These are phyloP conservation scores for Boletus sp. DNA, from an alignment of 1,284 basidiomycete genomes.

Conservation along the genomic window DNA sequence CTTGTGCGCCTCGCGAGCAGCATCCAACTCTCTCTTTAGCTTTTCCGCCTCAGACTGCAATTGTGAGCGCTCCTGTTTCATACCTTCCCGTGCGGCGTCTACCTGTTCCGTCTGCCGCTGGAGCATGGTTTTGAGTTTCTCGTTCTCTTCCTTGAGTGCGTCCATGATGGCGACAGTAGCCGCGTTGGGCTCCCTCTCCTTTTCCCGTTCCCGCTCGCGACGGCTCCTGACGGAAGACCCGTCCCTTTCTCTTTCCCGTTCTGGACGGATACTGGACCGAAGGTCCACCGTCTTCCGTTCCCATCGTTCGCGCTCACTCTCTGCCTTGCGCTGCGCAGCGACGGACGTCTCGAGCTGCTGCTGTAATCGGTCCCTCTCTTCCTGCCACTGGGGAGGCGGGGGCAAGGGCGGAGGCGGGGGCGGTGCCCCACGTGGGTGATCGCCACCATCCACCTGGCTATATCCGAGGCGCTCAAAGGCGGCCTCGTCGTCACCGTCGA, in stretches of 20 bases:
- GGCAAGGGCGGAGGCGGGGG: neutral
- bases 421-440: neutral
- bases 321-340: slow-evolving; percentile 14
- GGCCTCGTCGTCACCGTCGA: slow-evolving; percentile 20
- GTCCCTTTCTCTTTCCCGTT: slow-evolving; percentile 18
- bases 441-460: slow-evolving; percentile 14
- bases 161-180: slow-evolving; percentile 3
- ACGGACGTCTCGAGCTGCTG: slow-evolving; percentile 12
- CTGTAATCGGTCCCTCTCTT: slow-evolving; percentile 12
- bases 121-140: slow-evolving; percentile 20
- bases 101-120: slow-evolving; percentile 18
- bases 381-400: slow-evolving; percentile 1
- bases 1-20: slow-evolving; percentile 4
- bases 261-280: slow-evolving; percentile 6
- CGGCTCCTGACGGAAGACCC: slow-evolving; percentile 15
- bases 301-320: slow-evolving; percentile 19
- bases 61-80: slow-evolving; percentile 5
- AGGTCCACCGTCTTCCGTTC: slow-evolving; percentile 25
- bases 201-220: slow-evolving; percentile 24
- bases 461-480: slow-evolving; percentile 19
- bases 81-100: slow-evolving; percentile 6
- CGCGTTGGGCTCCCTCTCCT: slow-evolving; percentile 9
- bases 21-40: slow-evolving; percentile 12
- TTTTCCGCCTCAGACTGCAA: slow-evolving; percentile 10
- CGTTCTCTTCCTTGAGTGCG: slow-evolving; percentile 27